Conservation (phyloP, 257 asterid genomes). For the Solanum piurae region DNA sequence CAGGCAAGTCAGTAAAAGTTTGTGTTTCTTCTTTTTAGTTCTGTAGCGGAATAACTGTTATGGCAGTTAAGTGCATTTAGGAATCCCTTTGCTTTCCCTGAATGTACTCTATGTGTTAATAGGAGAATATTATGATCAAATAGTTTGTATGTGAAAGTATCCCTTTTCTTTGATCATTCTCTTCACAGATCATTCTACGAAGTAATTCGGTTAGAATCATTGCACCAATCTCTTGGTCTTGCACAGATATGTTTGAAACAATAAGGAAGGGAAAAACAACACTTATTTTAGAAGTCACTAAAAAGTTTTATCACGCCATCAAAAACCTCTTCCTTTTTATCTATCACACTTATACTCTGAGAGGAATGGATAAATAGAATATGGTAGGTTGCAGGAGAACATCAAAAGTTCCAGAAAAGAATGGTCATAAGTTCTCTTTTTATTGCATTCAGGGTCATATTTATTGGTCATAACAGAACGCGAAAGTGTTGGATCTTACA, state of each 20-base stretch:
- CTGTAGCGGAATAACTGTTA: background rate
- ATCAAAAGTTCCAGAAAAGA: background rate
- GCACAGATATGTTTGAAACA: background rate
- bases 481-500: slow-evolving; percentile 66
- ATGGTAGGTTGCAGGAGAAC: background rate
- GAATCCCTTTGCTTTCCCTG: background rate
- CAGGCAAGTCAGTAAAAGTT: slow-evolving; percentile 36
- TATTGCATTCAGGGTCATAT: slow-evolving; percentile 57
- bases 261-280: background rate
- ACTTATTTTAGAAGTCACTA: background rate
- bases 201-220: background rate
- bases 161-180: background rate
- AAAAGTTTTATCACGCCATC: background rate
- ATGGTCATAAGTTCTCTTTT: background rate
- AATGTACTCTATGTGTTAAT: background rate
- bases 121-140: background rate
- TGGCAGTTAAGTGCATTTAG: background rate
- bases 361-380: background rate
- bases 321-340: background rate
- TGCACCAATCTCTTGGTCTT: background rate
- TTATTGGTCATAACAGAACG: slow-evolving; percentile 72
- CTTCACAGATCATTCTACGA: background rate
- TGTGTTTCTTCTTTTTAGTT: background rate
- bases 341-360: background rate
- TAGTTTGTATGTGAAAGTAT: background rate